phyloP scores from a whole-genome alignment of 208 protist genomes.

The Naegleria gruberi region DNA sequence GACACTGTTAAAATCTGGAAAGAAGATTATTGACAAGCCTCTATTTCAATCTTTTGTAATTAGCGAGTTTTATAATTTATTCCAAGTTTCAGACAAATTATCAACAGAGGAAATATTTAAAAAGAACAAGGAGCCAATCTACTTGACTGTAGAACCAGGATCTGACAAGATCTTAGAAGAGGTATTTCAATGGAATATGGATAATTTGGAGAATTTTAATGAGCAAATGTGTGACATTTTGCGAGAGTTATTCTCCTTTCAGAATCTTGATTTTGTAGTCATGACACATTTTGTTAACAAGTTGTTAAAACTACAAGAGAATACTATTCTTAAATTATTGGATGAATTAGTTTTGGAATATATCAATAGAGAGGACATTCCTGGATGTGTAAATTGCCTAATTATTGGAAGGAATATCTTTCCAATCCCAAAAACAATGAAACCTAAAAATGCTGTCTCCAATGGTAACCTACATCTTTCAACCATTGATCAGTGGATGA shows the following conservation, averaged over 20 bases:
- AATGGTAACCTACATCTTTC: not conserved
- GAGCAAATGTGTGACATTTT: not conserved
- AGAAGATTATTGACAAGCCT: not conserved
- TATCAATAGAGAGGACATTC: not conserved
- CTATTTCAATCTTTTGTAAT: not conserved
- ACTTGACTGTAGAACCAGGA: not conserved
- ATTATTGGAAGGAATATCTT: not conserved
- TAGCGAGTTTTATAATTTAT: not conserved
- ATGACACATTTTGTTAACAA: not conserved
- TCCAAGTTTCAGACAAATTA: not conserved
- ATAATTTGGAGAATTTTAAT: not conserved
- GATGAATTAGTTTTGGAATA: not conserved
- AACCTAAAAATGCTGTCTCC: not conserved
- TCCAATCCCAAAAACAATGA: not conserved
- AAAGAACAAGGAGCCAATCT: not conserved
- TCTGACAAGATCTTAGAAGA: not conserved
- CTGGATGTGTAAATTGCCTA: not conserved
- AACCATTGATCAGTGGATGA: not conserved
- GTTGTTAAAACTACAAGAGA: not conserved
- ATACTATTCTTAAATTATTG: not conserved
- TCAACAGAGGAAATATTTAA: not conserved
- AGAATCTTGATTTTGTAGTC: not conserved
- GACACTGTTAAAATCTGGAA: not conserved
- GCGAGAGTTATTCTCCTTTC: not conserved
- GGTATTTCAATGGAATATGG: not conserved